phyloP scores from a whole-genome alignment of 768 basidiomycete genomes.

The Suillus tomentosus region DNA sequence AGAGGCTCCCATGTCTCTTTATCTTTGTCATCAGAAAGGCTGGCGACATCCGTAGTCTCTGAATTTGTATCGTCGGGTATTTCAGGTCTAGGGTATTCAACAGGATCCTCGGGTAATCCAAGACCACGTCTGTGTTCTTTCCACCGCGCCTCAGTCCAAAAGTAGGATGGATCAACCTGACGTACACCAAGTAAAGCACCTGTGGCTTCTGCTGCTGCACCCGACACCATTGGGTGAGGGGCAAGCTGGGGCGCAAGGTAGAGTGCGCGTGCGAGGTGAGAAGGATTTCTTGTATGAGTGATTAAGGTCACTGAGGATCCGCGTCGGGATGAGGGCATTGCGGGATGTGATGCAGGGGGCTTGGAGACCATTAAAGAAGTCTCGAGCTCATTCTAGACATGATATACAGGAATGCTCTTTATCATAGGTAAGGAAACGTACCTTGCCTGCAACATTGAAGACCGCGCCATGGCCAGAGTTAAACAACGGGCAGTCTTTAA shows the following conservation, averaged over 20 bases:
- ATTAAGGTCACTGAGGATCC: conserved; percentile 68
- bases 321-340: conserved; percentile 59
- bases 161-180: conserved; percentile 75
- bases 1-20: conserved; percentile 31
- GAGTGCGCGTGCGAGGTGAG: conserved; percentile 64
- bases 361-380: conserved; percentile 79
- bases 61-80: conserved; percentile 23
- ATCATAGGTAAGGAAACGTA: conserved; percentile 26
- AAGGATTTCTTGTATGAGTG: conserved; percentile 71
- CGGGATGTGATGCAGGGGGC: conserved; percentile 65
- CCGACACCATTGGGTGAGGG: conserved; percentile 75
- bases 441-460: conserved; percentile 80
- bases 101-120: conserved; percentile 69
- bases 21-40: conserved; percentile 16
- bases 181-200: conserved; percentile 55
- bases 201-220: conserved; percentile 59
- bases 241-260: conserved; percentile 66
- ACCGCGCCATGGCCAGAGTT: conserved; percentile 83
- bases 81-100: conserved; percentile 34
- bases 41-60: conserved; percentile 20
- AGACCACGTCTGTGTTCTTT: conserved; percentile 72
- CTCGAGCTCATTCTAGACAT: conserved; percentile 76
- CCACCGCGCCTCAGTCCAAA: conserved; percentile 77
- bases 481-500: conserved; percentile 71
- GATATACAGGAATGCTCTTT: conserved; percentile 6